Conservation (phyloP, 202 grass and related monocot genomes). For the Schoenoplectus tabernaemontani region DNA sequence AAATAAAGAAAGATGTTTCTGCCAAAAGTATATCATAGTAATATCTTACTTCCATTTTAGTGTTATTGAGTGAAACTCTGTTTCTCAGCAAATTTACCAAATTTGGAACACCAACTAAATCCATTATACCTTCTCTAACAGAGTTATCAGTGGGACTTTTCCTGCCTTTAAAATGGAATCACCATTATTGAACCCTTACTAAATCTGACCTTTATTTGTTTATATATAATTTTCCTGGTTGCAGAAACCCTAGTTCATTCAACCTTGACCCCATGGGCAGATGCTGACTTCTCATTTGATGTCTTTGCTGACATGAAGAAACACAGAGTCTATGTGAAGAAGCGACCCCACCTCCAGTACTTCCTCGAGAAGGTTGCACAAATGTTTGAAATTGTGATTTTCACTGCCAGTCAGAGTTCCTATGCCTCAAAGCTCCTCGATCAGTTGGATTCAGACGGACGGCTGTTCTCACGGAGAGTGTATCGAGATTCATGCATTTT, state of each 20-base stretch:
- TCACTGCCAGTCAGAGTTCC: slow-evolving; percentile 89
- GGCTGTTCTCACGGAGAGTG: slow-evolving; percentile 54
- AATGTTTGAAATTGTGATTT: slow-evolving; percentile 90
- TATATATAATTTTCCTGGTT: slow-evolving; percentile 24
- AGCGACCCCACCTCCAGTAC: slow-evolving; percentile 70
- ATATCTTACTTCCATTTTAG: not conserved
- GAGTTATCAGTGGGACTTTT: not conserved
- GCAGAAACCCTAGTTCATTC: slow-evolving; percentile 99
- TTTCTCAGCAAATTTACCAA: not conserved
- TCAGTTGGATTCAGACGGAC: slow-evolving; percentile 69
- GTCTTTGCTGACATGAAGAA: slow-evolving; percentile 87
- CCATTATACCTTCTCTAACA: not conserved
- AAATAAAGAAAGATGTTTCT: not conserved
- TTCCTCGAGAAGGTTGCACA: slow-evolving; percentile 75
- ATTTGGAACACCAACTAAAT: not conserved
- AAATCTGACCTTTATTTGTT: not conserved
- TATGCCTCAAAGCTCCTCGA: slow-evolving; percentile 87
- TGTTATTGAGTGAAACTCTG: not conserved
- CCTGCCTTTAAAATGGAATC: not conserved
- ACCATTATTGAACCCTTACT: not conserved
- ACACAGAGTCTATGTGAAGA: slow-evolving; percentile 72
- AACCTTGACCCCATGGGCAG: slow-evolving; percentile 59
- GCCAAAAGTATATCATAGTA: not conserved
- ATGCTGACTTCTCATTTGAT: slow-evolving; percentile 72
- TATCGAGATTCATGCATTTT: slow-evolving; percentile 80